Base-by-base conservation (phyloP, 2,329 filamentous ascomycete species). In the Penicillium corylophilum region DNA sequence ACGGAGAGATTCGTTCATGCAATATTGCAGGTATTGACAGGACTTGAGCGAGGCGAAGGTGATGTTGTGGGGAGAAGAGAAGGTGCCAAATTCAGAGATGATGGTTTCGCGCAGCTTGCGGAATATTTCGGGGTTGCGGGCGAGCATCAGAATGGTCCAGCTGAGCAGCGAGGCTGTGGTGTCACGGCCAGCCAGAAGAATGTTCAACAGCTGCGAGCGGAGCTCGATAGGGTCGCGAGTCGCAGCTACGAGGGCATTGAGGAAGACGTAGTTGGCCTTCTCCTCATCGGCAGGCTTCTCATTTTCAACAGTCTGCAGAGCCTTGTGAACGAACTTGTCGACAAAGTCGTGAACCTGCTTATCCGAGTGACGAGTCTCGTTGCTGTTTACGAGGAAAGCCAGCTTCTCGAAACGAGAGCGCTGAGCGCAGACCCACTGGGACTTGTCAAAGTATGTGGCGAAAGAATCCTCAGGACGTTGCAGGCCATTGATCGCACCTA, bases 171-270 rank as follows among this genome's bases (percentile, higher is more conserved):
- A 70, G 13, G 75, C 79, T 1, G 80, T 82, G 1, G 80, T 82
- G 58, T 82, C 80, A 12, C 79, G 75, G 15, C 78, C 79, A 2
- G 79, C 79, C 8, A 81, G 69, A 9, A 82, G 69, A 51, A 82
- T 75, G 56, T 79, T 79, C 36, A 81, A 68, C 7, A 79, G 65
- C 52, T 82, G 77, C 16, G 71, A 73, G 55, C 79, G 74, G 22
- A 81, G 72, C 39, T 73, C 70, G 47, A 76, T 65, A 4, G 71
- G 75, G 44, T 82, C 78, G 12, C 70, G 64, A 1, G 77, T 80
- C 12, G 72, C 66, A n/a, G 70, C 60, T 15, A 73, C 73, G 1
- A 81, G 67, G 38, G 76, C 77, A 35, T 80, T 67, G 20, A 81
- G 72, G 68, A 81, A 80, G 38, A 80, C 64, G 53, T 80, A 79